These are phyloP conservation scores for Suillus weaverae DNA, from an alignment of 768 basidiomycete genomes.

Conservation along the genomic window DNA sequence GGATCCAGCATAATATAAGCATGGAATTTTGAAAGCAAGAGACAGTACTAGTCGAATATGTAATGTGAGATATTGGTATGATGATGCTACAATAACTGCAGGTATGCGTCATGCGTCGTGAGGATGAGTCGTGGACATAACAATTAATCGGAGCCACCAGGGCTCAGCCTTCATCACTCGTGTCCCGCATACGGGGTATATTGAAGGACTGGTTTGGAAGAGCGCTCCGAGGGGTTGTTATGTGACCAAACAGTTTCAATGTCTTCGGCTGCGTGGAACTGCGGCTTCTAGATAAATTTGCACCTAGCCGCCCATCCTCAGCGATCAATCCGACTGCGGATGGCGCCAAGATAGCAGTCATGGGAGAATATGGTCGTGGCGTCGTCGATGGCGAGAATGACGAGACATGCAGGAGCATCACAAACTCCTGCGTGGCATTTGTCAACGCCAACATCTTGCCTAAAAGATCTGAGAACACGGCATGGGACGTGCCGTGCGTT, in stretches of 20 bases:
- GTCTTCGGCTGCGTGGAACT: conserved; percentile 51
- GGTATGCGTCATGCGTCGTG: neutral
- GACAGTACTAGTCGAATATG: conserved; percentile 6
- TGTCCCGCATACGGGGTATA: conserved; percentile 30
- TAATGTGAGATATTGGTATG: conserved; percentile 8
- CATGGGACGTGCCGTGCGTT: conserved; percentile 51
- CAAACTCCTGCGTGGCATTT: conserved; percentile 83
- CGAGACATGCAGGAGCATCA: conserved; percentile 83
- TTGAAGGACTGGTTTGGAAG: conserved; percentile 50
- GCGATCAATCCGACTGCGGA: conserved; percentile 23
- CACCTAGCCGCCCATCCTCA: conserved; percentile 53
- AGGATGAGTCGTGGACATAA: conserved; percentile 3
- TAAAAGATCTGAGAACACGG: conserved; percentile 62
- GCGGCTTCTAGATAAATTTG: conserved; percentile 57
- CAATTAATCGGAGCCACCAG: conserved; percentile 8
- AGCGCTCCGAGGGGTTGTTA: conserved; percentile 49
- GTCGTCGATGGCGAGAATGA: conserved; percentile 66
- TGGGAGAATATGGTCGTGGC: conserved; percentile 60
- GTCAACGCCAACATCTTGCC: conserved; percentile 74
- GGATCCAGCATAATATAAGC: conserved; percentile 7
- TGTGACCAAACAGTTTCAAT: conserved; percentile 37
- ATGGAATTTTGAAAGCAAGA: conserved; percentile 4
- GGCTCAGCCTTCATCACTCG: conserved; percentile 34
- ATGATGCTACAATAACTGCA: conserved; percentile 3
- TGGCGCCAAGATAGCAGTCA: conserved; percentile 33